phyloP scores from a whole-genome alignment of 2,329 filamentous ascomycete genomes.

The Macrophomina pseudophaseolina region DNA sequence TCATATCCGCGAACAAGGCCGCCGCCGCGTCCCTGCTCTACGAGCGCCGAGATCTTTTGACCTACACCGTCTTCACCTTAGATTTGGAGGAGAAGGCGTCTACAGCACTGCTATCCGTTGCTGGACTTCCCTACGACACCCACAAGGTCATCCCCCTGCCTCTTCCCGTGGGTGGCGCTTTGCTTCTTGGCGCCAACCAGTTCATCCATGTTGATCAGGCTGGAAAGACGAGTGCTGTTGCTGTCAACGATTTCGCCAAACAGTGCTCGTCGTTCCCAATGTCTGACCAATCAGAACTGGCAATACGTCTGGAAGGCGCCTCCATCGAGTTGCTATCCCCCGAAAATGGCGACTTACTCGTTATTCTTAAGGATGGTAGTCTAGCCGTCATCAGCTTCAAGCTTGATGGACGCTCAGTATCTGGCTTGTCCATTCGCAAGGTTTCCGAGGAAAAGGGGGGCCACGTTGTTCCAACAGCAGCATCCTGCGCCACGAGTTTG shows the following conservation, averaged over 20 bases:
- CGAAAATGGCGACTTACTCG: slow-evolving; percentile 81
- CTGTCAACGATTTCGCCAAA: slow-evolving; percentile 88
- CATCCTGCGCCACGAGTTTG: slow-evolving; percentile 73
- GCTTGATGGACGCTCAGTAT: slow-evolving; percentile 89
- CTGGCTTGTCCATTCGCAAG: slow-evolving; percentile 75
- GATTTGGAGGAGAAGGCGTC: slow-evolving; percentile 93
- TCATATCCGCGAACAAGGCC: slow-evolving; percentile 77
- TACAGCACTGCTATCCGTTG: slow-evolving; percentile 87
- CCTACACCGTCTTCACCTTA: slow-evolving; percentile 93
- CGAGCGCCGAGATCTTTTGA: slow-evolving; percentile 82
- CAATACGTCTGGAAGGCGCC: slow-evolving; percentile 80
- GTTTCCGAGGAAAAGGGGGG: slow-evolving; percentile 69
- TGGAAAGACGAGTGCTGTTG: slow-evolving; percentile 89
- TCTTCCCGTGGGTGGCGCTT: slow-evolving; percentile 82
- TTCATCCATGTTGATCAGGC: slow-evolving; percentile 95
- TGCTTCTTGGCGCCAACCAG: slow-evolving; percentile 87
- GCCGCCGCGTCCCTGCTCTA: slow-evolving; percentile 74
- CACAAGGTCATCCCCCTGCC: slow-evolving; percentile 82
- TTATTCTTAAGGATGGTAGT: slow-evolving; percentile 77
- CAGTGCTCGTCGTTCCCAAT: slow-evolving; percentile 83
- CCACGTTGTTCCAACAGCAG: slow-evolving; percentile 62
- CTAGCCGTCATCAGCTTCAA: slow-evolving; percentile 80
- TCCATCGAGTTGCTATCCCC: slow-evolving; percentile 75
- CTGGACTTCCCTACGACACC: slow-evolving; percentile 84
- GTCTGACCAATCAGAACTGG: slow-evolving; percentile 81